Base-by-base conservation (phyloP, 306 rosid genomes). In the Trifolium dubium region DNA sequence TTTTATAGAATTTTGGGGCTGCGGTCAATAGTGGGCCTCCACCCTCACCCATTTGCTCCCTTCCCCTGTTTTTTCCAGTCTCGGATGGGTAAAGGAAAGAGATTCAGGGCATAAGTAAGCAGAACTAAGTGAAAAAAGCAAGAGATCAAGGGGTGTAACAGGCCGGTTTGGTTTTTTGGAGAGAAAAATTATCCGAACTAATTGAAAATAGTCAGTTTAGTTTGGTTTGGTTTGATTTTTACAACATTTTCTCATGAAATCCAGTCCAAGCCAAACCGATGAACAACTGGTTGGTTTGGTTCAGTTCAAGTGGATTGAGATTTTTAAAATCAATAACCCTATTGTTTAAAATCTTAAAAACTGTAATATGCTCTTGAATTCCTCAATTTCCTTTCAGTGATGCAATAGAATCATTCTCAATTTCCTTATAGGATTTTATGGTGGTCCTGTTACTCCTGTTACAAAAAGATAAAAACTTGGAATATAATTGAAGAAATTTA, bases 401-500 rank as follows among this genome's bases (percentile, higher is more conserved):
- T 47, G 54, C 14, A 4, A 14, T 49, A 49, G 23, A 49, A 19
- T n/a, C 19, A n/a, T 49, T 49, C 19, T 49, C 55, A 49, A 49
- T 49, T 31, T 23, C 34, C 50, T 44, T 6, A 8, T 17, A 8
- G 69, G 28, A 29, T 63, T 63, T 4, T 62, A 5, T 67, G 59
- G 41, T 46, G 41, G 47, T 67, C 55, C 15, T 63, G n/a, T 23
- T 23, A 23, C 23, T 23, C 1, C 23, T 23, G 23, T 23, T 23
- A 23, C 59, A 62, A 3, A 47, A 12, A 61, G 61, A 7, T 61
- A 47, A 31, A 54, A 54, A 35, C 31, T 64, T 51, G 29, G 31
- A 59, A 64, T 31, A 64, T 10, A 46, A 2, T 37, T 64, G 37
- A 23, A 50, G 73, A 61, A 44, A 32, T 10, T 51, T 75, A 35